Evolutionary conservation across 257 asterid species (phyloP), one percentile per base, ranked within the genome.

Genomic region (Solanum sparsipilum): DNA sequence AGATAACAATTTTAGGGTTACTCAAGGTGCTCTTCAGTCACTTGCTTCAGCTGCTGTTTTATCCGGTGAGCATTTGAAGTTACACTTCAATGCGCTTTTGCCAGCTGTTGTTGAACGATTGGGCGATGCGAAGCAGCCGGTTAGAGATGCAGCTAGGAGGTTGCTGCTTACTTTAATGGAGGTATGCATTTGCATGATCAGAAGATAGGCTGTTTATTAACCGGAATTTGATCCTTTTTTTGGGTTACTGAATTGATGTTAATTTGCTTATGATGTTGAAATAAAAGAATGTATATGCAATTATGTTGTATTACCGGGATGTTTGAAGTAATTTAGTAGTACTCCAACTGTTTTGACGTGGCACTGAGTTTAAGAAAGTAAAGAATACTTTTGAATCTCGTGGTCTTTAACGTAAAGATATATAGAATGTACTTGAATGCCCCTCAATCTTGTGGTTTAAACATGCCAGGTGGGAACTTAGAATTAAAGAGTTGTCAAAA

Each of bases 21-120:
- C 98, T 5, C 99, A 97, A 89, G 99, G 99, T 34, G 98, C 96
- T 86, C 90, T 97, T 83, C 98, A 93, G 90, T 95, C 99, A 16
- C 94, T 97, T 63, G 98, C 98, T 58, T 97, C 98, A 16, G 99
- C 99, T n/a, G 98, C 99, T 12, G 98, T 97, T 27, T 94, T 97
- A 41, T 94, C 99, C n/a, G 99, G 99, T 56, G 99, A 97, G 48
- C 96, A 95, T 89, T 94, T 97, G 86, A 97, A 97, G 98, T 92
- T 97, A 34, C 99, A 97, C 84, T 95, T 96, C 90, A 96, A 97
- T 89, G 98, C 99, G 5, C 93, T 97, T 23, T 94, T 97, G 31
- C 99, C 99, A 4, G 95, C 98, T 15, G 98, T 94, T 34, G 99
- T 96, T 63, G 99, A 97, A 93, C 88, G 97, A 75, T 92, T 97